These are phyloP conservation scores for Phytomonas serpens DNA, from an alignment of 208 protist species.

Conservation along the genomic window DNA sequence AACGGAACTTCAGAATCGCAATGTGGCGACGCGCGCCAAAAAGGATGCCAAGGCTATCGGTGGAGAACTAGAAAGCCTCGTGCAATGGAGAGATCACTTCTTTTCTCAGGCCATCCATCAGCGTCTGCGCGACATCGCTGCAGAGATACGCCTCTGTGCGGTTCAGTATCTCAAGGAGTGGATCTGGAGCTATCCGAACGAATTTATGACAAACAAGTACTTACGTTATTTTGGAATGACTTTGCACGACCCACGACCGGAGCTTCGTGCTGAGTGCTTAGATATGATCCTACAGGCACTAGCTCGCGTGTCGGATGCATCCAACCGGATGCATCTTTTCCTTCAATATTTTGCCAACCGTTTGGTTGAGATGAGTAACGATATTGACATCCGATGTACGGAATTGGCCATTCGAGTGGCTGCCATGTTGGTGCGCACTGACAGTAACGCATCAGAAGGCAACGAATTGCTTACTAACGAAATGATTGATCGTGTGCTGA, in stretches of 20 bases:
- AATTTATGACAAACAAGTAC: constrained; percentile 85
- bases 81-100: constrained; percentile 60
- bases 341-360: constrained; percentile 76
- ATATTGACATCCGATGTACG: constrained; percentile 71
- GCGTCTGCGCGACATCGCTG: constrained; percentile 75
- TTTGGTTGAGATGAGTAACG: constrained; percentile 77
- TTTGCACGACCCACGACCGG: constrained; percentile 79
- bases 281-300: constrained; percentile 67
- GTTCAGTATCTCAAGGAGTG: constrained; percentile 69
- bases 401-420: constrained; percentile 81
- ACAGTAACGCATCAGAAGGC: constrained; percentile 38
- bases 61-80: constrained; percentile 13
- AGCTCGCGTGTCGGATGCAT: constrained; percentile 40
- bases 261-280: constrained; percentile 70
- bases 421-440: constrained; percentile 53
- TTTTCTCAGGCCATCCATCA: constrained; percentile 79
- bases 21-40: constrained; percentile 34
- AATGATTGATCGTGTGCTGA: constrained; percentile 69
- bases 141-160: constrained; percentile 66
- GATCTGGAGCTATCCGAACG: constrained; percentile 65
- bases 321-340: constrained; percentile 74
- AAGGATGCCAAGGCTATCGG: constrained; percentile 13
- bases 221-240: constrained; percentile 86
- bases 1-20: constrained; percentile 29
- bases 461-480: constrained; percentile 67